A percentile compares a stretch with the other conserved stretches of the same genome.
Conservation (phyloP, 768 basidiomycete species). For the Phlebiopsis gigantea region DNA sequence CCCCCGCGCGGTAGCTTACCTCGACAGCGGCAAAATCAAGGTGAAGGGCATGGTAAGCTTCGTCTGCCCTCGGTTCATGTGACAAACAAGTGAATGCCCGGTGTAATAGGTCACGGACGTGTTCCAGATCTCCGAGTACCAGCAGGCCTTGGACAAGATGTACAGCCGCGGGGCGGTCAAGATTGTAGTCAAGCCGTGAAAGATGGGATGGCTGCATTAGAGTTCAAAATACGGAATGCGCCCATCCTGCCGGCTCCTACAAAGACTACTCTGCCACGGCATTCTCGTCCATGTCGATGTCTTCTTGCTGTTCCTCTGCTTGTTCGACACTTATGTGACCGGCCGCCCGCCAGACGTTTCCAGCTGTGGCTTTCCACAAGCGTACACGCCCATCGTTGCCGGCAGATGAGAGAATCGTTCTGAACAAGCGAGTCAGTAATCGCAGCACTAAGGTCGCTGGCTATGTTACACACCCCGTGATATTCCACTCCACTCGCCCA, state of each 20-base stretch:
- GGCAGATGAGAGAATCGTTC: constrained; percentile 77
- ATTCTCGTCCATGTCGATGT: constrained; percentile 41
- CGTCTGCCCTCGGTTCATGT: not conserved
- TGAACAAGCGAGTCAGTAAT: constrained; percentile 22
- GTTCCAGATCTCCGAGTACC: constrained; percentile 54
- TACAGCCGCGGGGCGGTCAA: constrained; percentile 49
- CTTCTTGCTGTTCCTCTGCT: constrained; percentile 44
- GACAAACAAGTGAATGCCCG: not conserved
- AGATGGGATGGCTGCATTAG: not conserved
- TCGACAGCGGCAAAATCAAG: constrained; percentile 80
- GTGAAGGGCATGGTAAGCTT: constrained; percentile 71
- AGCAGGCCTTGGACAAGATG: constrained; percentile 64
- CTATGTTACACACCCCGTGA: constrained; percentile 56
- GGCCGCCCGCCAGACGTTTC: constrained; percentile 79
- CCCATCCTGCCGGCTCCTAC: not conserved
- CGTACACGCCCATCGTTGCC: constrained; percentile 81
- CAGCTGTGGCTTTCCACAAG: constrained; percentile 80
- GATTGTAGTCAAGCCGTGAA: constrained; percentile 44
- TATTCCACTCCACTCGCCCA: constrained; percentile 91
- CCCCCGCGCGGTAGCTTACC: constrained; percentile 85
- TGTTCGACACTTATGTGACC: constrained; percentile 82
- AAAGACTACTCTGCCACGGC: constrained; percentile 30
- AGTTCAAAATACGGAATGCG: not conserved
- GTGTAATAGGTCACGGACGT: constrained; percentile 45
- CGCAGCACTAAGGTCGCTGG: not conserved